phyloP scores from a whole-genome alignment of 305 asterid genomes.

The Nicotiana rustica region DNA sequence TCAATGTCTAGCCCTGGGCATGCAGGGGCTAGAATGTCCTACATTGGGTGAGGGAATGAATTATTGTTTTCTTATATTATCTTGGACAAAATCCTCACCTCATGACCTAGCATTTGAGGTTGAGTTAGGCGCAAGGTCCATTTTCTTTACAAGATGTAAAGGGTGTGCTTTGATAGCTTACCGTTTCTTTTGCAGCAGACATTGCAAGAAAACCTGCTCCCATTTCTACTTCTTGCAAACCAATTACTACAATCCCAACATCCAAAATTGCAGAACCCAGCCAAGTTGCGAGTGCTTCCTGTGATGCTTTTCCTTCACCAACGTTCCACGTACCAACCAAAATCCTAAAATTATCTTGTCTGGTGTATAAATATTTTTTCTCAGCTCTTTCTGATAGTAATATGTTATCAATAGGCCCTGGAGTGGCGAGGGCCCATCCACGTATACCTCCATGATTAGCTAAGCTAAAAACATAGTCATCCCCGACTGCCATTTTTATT shows the following conservation, averaged over 20 bases:
- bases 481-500: slow-evolving; percentile 64
- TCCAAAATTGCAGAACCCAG: slow-evolving; percentile 70
- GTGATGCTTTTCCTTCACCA: slow-evolving; percentile 92
- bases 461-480: slow-evolving; percentile 72
- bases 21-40: neutral
- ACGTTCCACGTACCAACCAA: slow-evolving; percentile 96
- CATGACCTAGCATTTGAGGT: neutral
- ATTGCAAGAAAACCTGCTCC: slow-evolving; percentile 98
- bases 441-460: slow-evolving; percentile 97
- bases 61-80: slow-evolving; percentile 8
- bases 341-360: slow-evolving; percentile 60
- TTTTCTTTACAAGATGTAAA: slow-evolving; percentile 18
- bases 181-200: slow-evolving; percentile 99
- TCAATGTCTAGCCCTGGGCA: slow-evolving; percentile 15
- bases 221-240: slow-evolving; percentile 97
- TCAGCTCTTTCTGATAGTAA: slow-evolving; percentile 61
- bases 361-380: slow-evolving; percentile 60
- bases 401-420: slow-evolving; percentile 74
- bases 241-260: slow-evolving; percentile 82
- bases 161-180: slow-evolving; percentile 46
- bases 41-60: neutral
- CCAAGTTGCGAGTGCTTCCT: slow-evolving; percentile 87
- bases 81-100: neutral
- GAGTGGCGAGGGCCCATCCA: slow-evolving; percentile 90
- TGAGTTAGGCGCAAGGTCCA: neutral